Percentiles rank a stretch among this genome's conserved stretches.
Evolutionary conservation across 371 early-diverging fungal species (phyloP).

Genomic region (Cokeromyces recurvatus): DNA sequence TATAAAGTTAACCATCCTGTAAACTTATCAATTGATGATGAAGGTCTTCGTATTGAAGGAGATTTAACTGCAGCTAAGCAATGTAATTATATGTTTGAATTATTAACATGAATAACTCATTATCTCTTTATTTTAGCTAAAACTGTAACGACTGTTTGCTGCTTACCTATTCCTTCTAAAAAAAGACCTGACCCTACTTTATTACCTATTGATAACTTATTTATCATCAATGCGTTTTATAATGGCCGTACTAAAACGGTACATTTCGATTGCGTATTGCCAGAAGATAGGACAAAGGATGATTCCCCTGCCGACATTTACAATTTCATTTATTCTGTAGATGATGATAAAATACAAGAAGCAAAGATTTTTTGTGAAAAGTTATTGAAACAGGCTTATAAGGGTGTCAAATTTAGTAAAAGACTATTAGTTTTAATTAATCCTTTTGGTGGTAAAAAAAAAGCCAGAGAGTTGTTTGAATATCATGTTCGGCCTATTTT

Average conservation of each 20-base stretch:
- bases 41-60: constrained; percentile 47
- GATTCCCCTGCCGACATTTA: constrained; percentile 30
- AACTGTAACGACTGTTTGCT: constrained; percentile 15
- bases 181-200: constrained; percentile 31
- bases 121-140: background rate
- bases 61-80: constrained; percentile 28
- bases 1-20: constrained; percentile 32
- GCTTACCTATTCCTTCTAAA: constrained; percentile 20
- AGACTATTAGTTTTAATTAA: constrained; percentile 63
- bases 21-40: constrained; percentile 30
- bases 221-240: constrained; percentile 26
- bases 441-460: constrained; percentile 72
- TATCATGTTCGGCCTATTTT: constrained; percentile 62
- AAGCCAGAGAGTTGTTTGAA: constrained; percentile 55
- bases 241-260: constrained; percentile 22
- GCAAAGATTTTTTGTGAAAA: constrained; percentile 23
- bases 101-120: background rate
- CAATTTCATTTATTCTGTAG: constrained; percentile 26
- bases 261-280: constrained; percentile 31
- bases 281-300: constrained; percentile 28
- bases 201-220: constrained; percentile 31
- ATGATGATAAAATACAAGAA: constrained; percentile 18
- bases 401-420: constrained; percentile 28
- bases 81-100: constrained; percentile 10
- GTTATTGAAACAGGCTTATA: constrained; percentile 27